Percentiles rank a stretch among this genome's conserved stretches.
phyloP scores from a whole-genome alignment of 1,284 basidiomycete genomes.

The Schizophyllum commune region DNA sequence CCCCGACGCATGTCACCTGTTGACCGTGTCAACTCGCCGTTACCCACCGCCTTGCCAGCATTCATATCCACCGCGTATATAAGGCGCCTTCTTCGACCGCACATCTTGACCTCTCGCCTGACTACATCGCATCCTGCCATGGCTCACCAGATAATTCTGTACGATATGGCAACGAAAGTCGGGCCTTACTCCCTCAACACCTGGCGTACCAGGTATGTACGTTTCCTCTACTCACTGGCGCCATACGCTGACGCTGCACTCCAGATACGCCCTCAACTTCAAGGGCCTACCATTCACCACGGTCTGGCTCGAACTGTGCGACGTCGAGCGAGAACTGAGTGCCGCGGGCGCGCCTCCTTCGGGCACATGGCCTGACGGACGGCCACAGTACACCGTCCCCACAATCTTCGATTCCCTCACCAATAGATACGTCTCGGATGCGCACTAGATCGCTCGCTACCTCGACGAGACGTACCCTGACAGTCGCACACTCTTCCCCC shows the following conservation, averaged over 20 bases:
- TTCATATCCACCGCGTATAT: no score
- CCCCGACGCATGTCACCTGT: no score
- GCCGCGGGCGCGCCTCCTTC: conserved; percentile 25
- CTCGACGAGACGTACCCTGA: conserved; percentile 36
- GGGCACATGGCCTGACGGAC: conserved; percentile 16
- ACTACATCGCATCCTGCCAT: no score
- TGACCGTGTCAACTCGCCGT: not conserved
- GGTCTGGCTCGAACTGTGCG: conserved; percentile 31
- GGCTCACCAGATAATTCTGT: conserved; percentile 9
- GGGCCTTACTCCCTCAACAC: conserved; percentile 13
- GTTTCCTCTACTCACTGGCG: not conserved
- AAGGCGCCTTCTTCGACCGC: no score
- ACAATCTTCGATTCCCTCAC: conserved; percentile 14
- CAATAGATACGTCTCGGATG: conserved; percentile 23
- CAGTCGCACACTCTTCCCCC: conserved; percentile 28
- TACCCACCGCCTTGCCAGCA: no score
- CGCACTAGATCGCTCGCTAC: conserved; percentile 30
- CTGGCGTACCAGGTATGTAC: conserved; percentile 10
- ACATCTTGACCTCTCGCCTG: no score
- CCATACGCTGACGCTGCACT: not conserved
- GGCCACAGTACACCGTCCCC: conserved; percentile 21
- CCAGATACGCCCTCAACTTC: conserved; percentile 33
- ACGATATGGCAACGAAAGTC: conserved; percentile 13
- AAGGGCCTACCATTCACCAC: conserved; percentile 34
- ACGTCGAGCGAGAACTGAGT: conserved; percentile 26